Percentiles rank a stretch among this genome's conserved stretches.
phyloP scores from a whole-genome alignment of 2,329 filamentous ascomycete genomes.

The Lasiodiplodia theobromae region DNA sequence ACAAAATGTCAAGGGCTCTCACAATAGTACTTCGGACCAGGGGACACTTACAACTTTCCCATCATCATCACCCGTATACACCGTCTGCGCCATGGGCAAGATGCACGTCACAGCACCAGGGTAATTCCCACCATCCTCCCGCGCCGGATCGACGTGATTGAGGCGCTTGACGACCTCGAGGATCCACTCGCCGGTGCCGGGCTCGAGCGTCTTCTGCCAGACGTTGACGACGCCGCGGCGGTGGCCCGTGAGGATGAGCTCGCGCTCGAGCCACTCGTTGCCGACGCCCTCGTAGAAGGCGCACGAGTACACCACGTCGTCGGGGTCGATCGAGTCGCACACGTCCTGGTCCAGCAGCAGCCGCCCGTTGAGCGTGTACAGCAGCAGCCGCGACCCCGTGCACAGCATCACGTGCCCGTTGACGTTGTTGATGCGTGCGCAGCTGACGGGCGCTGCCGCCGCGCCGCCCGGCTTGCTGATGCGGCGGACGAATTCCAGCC shows the following conservation, averaged over 20 bases:
- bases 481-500: slow-evolving; percentile 79
- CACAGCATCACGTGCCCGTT: slow-evolving; percentile 90
- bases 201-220: slow-evolving; percentile 63
- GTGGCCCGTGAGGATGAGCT: slow-evolving; percentile 89
- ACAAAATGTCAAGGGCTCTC: slow-evolving; percentile 27
- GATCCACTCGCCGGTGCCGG: slow-evolving; percentile 69
- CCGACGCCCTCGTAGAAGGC: slow-evolving; percentile 92
- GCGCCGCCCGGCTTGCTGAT: slow-evolving; percentile 31
- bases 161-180: slow-evolving; percentile 81
- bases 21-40: too few species aligned
- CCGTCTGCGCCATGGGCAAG: slow-evolving; percentile 77
- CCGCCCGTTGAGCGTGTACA: slow-evolving; percentile 90
- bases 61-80: slow-evolving; percentile 95
- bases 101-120: slow-evolving; percentile 82
- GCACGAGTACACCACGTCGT: slow-evolving; percentile 78
- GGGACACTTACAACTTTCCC: slow-evolving; percentile 70
- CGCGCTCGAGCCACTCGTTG: slow-evolving; percentile 90
- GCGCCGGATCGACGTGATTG: slow-evolving; percentile 76
- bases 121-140: slow-evolving; percentile 64
- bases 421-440: slow-evolving; percentile 86
- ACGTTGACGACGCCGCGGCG: slow-evolving; percentile 82
- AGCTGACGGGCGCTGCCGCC: slow-evolving; percentile 58
- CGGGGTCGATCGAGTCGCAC: slow-evolving; percentile 67
- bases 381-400: slow-evolving; percentile 73
- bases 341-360: slow-evolving; percentile 83